phyloP scores from a whole-genome alignment of 306 rosid genomes.

The Cucurbita argyrosperma region DNA sequence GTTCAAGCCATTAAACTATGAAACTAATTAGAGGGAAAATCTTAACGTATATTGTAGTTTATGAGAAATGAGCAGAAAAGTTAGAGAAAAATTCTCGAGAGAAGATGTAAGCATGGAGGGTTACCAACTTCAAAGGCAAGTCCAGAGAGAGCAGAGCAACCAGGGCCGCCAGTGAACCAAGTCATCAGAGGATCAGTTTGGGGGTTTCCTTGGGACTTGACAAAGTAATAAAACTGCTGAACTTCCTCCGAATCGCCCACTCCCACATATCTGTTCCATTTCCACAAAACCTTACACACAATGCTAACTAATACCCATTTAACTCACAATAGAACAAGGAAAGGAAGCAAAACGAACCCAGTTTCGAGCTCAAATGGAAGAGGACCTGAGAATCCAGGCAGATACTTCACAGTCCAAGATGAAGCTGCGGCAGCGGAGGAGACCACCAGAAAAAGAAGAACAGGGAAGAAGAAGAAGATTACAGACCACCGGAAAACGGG shows the following conservation, averaged over 20 bases:
- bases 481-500: neutral
- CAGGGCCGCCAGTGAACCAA: conserved; percentile 66
- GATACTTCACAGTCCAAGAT: conserved; percentile 17
- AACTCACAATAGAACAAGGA: neutral
- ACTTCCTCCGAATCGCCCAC: conserved; percentile 47
- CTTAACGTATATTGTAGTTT: too few relatives aligned
- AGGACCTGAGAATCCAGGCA: conserved; percentile 58
- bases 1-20: too few relatives aligned
- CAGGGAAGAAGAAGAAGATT: neutral
- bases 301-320: too few relatives aligned
- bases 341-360: conserved; percentile 20
- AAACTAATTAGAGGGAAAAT: too few relatives aligned
- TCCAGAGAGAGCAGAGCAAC: conserved; percentile 39
- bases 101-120: too few relatives aligned
- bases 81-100: too few relatives aligned
- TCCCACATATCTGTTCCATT: conserved; percentile 32
- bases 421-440: neutral
- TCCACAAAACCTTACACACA: neutral
- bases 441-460: neutral
- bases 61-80: too few relatives aligned
- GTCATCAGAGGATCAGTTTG: conserved; percentile 44
- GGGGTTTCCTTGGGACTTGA: conserved; percentile 42
- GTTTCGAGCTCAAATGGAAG: conserved; percentile 58
- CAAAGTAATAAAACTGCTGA: conserved; percentile 45
- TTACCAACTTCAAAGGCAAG: conserved; percentile 40